Percentiles rank a stretch among this genome's conserved stretches.
phyloP scores from a whole-genome alignment of 768 basidiomycete genomes.

The Heimioporus sp. region DNA sequence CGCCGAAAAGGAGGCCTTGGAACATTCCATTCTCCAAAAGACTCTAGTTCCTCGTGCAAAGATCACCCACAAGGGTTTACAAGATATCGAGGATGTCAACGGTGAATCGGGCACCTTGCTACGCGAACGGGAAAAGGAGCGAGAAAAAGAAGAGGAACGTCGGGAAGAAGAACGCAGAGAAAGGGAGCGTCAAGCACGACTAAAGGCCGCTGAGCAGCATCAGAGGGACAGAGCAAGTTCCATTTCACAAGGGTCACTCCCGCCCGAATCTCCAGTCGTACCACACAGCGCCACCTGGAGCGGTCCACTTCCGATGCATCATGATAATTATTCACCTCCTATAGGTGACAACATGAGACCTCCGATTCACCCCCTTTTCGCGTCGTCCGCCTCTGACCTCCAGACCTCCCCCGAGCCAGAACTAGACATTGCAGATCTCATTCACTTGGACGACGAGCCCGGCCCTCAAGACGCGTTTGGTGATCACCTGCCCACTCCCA shows the following conservation, averaged over 20 bases:
- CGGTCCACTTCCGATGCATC: conserved; percentile 50
- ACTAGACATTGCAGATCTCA: conserved; percentile 70
- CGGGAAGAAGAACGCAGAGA: conserved; percentile 58
- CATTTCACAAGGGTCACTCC: conserved; percentile 50
- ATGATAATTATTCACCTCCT: conserved; percentile 25
- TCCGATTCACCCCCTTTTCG: conserved; percentile 34
- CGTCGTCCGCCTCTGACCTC: conserved; percentile 40
- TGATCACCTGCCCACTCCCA: conserved; percentile 17
- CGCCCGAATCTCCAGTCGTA: conserved; percentile 68
- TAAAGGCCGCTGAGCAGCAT: conserved; percentile 46
- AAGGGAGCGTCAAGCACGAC: conserved; percentile 62
- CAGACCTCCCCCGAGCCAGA: conserved; percentile 51
- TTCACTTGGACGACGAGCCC: conserved; percentile 72
- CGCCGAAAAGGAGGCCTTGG: conserved; percentile 79
- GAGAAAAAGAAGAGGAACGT: conserved; percentile 63
- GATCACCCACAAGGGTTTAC: conserved; percentile 90
- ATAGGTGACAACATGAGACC: conserved; percentile 25
- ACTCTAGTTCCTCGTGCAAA: conserved; percentile 66
- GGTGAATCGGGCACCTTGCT: conserved; percentile 43
- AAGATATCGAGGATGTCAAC: conserved; percentile 82
- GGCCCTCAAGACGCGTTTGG: conserved; percentile 31
- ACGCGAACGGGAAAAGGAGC: conserved; percentile 53
- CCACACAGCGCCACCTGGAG: conserved; percentile 56
- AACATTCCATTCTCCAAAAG: conserved; percentile 81
- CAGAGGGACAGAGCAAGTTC: conserved; percentile 50